These are phyloP conservation scores for Nakazawaea laoshanensis DNA, from an alignment of 805 yeast genomes.

Conservation along the genomic window DNA sequence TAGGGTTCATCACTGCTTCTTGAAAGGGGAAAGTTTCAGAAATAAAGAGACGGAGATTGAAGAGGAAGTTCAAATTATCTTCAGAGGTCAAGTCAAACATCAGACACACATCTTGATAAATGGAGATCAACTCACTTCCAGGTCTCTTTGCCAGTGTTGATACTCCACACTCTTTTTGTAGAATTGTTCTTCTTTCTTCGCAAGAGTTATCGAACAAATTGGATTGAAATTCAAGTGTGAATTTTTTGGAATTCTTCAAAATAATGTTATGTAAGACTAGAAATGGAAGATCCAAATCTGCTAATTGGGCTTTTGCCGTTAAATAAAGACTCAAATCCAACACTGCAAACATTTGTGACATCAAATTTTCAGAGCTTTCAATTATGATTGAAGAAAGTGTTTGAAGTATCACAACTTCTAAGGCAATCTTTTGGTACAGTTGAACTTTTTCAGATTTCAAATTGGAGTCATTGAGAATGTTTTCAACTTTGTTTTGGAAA, in stretches of 20 bases:
- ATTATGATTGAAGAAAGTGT: background rate
- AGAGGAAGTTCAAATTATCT: conserved; percentile 3
- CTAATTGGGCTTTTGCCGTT: conserved; percentile 1
- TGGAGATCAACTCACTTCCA: conserved; percentile 7
- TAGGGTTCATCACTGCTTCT: conserved; percentile 3
- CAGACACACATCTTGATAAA: conserved; percentile 2
- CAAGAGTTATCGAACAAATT: too few species aligned
- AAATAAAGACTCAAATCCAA: conserved; percentile 4
- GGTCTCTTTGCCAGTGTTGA: conserved; percentile 7
- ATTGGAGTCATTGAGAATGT: too few species aligned
- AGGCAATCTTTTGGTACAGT: conserved; percentile 7
- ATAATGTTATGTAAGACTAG: conserved; percentile 5
- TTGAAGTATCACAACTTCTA: conserved; percentile 8
- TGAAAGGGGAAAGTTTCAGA: conserved; percentile 2
- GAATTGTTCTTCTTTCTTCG: background rate
- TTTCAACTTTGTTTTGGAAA: too few species aligned
- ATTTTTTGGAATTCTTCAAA: conserved; percentile 2
- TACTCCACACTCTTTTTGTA: conserved; percentile 6
- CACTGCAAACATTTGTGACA: background rate
- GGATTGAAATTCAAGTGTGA: too few species aligned
- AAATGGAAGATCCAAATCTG: conserved; percentile 10
- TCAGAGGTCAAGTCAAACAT: conserved; percentile 1
- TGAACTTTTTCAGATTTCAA: background rate
- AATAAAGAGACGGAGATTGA: conserved; percentile 4
- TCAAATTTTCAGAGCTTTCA: background rate